A percentile compares a stretch with the other conserved stretches of the same genome.
Conservation (phyloP, 2,329 filamentous ascomycete species). For the Fusarium bulbicola region DNA sequence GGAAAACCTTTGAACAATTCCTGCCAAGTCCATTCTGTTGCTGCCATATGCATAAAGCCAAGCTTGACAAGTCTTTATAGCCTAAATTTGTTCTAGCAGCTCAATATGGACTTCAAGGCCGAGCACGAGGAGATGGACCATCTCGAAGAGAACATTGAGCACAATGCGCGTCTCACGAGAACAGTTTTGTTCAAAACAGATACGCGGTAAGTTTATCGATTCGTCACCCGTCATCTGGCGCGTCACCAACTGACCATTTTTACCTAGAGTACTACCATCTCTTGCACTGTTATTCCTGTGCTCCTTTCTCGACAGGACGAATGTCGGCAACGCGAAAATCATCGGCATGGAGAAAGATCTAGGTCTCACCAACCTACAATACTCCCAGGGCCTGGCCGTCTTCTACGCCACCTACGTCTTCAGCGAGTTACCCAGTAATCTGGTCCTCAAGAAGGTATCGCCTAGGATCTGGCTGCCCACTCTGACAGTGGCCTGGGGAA, state of each 20-base stretch:
- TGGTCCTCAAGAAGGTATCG: constrained; percentile 69
- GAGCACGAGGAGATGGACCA: constrained; percentile 1
- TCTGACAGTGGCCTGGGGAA: constrained; percentile 65
- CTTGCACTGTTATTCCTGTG: background rate
- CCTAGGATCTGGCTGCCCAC: constrained; percentile 69
- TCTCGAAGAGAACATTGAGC: background rate
- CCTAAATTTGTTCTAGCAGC: background rate
- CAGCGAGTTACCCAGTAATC: constrained; percentile 71
- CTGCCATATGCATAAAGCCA: background rate
- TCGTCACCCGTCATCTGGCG: background rate
- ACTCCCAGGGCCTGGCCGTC: constrained; percentile 69
- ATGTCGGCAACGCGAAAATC: constrained; percentile 76
- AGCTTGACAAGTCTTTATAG: background rate
- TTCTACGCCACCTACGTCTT: constrained; percentile 72
- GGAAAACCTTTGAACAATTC: background rate
- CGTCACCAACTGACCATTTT: background rate
- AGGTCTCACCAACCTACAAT: constrained; percentile 67
- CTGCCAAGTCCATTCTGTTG: background rate
- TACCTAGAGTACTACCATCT: background rate
- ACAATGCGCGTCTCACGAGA: background rate
- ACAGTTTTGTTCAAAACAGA: constrained; percentile 6
- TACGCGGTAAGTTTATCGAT: background rate
- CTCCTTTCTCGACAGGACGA: constrained; percentile 68
- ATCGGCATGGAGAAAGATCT: constrained; percentile 68
- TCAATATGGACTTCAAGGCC: background rate